phyloP scores from a whole-genome alignment of 192 early-diverging fungal genomes.

The Gonapodya prolifera region DNA sequence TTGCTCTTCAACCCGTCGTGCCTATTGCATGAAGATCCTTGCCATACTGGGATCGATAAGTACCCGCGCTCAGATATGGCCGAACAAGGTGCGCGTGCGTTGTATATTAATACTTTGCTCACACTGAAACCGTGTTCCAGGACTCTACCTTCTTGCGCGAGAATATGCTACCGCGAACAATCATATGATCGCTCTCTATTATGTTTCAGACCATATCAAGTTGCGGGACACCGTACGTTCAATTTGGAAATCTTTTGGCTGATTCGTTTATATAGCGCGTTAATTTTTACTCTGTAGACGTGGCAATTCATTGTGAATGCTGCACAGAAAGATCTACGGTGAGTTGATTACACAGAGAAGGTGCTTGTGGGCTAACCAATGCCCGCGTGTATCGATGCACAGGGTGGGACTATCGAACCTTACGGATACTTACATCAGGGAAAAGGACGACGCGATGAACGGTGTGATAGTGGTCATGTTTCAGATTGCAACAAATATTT shows the following conservation, averaged over 20 bases:
- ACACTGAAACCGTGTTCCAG: too few relatives aligned
- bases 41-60: neutral
- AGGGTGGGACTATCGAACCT: neutral
- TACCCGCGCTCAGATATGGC: neutral
- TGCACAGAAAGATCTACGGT: neutral
- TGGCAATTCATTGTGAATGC: conserved; percentile 1
- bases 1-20: neutral
- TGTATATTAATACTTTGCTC: too few relatives aligned
- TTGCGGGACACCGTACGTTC: neutral
- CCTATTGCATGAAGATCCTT: neutral
- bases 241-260: neutral
- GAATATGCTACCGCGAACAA: neutral
- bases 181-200: neutral
- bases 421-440: neutral
- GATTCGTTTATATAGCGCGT: neutral
- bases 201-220: neutral
- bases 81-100: too few relatives aligned
- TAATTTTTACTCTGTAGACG: neutral
- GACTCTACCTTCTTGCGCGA: neutral
- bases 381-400: neutral
- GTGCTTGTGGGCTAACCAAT: neutral
- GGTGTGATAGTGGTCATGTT: neutral
- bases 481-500: neutral
- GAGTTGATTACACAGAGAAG: neutral
- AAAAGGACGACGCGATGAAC: neutral